A percentile compares a stretch with the other conserved stretches of the same genome.
These are phyloP conservation scores for Vigna hirtella DNA, from an alignment of 306 rosid species.

Conservation along the genomic window DNA sequence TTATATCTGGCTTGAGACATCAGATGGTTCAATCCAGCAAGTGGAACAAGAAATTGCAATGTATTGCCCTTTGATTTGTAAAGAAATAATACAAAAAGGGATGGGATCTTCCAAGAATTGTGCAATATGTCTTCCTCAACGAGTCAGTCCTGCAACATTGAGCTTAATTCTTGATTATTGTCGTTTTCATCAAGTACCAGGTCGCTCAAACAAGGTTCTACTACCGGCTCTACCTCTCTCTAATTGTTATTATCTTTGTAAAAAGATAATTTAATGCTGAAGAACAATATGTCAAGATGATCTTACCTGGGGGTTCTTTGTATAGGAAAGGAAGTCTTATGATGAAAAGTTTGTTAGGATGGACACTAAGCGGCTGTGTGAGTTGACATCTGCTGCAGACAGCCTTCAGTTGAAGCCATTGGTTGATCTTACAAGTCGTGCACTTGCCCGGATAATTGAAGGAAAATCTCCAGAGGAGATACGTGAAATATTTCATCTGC, in stretches of 20 bases:
- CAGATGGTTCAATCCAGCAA: constrained; percentile 93
- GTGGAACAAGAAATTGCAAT: constrained; percentile 95
- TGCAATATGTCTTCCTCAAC: constrained; percentile 93
- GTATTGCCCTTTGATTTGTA: constrained; percentile 88
- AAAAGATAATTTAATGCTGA: constrained; percentile 11
- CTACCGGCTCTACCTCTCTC: constrained; percentile 28
- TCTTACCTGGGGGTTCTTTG: constrained; percentile 46
- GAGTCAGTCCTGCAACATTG: constrained; percentile 75
- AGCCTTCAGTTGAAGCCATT: constrained; percentile 93
- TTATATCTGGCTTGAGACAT: constrained; percentile 89
- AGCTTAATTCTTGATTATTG: constrained; percentile 92
- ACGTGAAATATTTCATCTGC: constrained; percentile 90
- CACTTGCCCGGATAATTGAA: constrained; percentile 97
- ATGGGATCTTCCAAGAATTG: constrained; percentile 89
- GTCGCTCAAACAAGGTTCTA: constrained; percentile 91
- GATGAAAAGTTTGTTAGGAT: constrained; percentile 84
- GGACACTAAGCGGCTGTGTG: constrained; percentile 91
- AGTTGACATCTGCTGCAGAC: constrained; percentile 92
- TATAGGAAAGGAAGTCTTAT: constrained; percentile 82
- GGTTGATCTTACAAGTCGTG: constrained; percentile 93
- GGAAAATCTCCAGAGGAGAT: constrained; percentile 95
- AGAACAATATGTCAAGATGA: constrained; percentile 30
- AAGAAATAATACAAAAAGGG: constrained; percentile 78
- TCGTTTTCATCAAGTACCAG: constrained; percentile 90
- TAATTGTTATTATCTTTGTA: constrained; percentile 22